Evolutionary conservation across 495 filamentous ascomycete species (phyloP), one percentile per base, ranked within the genome.

Genomic region (Lasiosphaeris hirsuta): DNA sequence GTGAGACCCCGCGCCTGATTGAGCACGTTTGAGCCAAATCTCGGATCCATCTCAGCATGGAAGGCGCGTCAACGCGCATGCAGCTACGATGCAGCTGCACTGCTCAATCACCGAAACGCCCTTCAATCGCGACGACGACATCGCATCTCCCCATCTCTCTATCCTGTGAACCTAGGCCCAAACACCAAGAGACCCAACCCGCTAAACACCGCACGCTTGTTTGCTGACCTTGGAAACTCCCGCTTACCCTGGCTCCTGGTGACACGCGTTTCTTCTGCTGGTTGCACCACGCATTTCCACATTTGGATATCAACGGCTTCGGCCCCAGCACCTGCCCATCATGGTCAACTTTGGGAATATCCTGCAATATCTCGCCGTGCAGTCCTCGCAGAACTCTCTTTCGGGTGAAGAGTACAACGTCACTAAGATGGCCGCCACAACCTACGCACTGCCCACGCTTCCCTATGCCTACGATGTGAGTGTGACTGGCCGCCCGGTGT

Each of bases 381-480:
- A 66, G 35, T 44, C 62, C 18, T 57, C 66, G 3, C 59, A 69
- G 43, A 57, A 64, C 5, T 45, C 60, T 33, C 36, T 64, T 33
- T 64, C 65, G 6, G 61, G 59, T 15, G 57, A 66, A 34, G 43
- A 55, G 14, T 37, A 59, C 60, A 66, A 65, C 58, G 36, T 46
- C 43, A 62, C 57, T 63, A 66, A 63, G 13, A 72, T 72, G 66
- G 58, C 63, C 36, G 54, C 65, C 38, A 49, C 64, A 9, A 63
- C 66, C 1, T 73, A 74, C 59, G 65, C 69, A 1, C 68, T 79
- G 5, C 74, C 77, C 13, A 43, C 64, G 10, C 64, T 79, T 19
- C 75, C 76, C 14, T 81, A 76, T 46, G 70, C 67, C 36, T 75
- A 78, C 63, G 61, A 78, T 69, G 76, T 79, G 66, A 68, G 74